Base-by-base conservation (phyloP, 495 filamentous ascomycete species). In the Sporormia fimetaria region DNA sequence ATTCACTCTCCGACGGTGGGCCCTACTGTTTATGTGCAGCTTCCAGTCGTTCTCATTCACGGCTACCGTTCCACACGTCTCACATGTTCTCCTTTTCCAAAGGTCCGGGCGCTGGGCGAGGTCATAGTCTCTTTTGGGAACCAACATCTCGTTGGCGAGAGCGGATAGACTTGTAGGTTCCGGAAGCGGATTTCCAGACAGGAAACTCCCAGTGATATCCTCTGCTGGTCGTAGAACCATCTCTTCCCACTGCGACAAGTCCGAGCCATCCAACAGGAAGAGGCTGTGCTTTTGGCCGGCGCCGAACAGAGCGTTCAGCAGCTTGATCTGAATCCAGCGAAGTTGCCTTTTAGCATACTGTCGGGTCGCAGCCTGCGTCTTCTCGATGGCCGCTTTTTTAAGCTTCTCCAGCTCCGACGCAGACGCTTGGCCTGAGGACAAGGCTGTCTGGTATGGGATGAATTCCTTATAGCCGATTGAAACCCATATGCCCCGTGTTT, bases 401-500 rank as follows among this genome's bases (percentile, higher is more conserved):
- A 75, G 43, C 0, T 48, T 45, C 36, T 67, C 57, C 1, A 75
- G 50, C 18, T 75, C 64, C 27, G 60, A 48, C 17, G 61, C 52
- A 18, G 55, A 59, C 1, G 38, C 33, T 0, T 52, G 46, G 1
- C 51, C 63, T 7, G 64, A 44, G 27, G 62, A 48, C 18, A 75
- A 45, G 5, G 75, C 72, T 3, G 64, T 43, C 15, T 87, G 64
- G 45, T 83, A 94, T 0, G 71, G 67, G 35, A 80, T 67, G 57
- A 94, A 75, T 58, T 99, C 85, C 54, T 90, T 93, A 59, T 84
- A 94, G 0, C 92, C 92, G 50, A 99, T 96, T 8, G 87, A 88
- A 35, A 90, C 77, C 85, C 87, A 96, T 10, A 96, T 90, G 2
- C 92, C 92, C 21, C 76, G 73, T 0, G 72, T 79, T 34, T 70